These are phyloP conservation scores for Chlamydomonas sp. DNA, from an alignment of 139 green algal species.

Conservation along the genomic window DNA sequence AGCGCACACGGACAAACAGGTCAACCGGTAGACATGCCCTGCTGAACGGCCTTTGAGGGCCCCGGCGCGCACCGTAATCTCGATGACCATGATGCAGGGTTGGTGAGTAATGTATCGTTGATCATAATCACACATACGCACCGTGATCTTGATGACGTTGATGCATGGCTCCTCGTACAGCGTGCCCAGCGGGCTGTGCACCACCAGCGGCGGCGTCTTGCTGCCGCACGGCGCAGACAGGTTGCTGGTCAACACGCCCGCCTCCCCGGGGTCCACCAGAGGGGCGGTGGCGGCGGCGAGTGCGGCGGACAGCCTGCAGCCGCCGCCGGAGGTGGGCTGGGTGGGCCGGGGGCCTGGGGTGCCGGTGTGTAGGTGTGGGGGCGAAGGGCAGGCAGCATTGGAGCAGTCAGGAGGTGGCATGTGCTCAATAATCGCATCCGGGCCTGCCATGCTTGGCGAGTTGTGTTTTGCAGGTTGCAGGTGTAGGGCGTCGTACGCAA, in stretches of 20 bases:
- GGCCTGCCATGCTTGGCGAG: too few relatives aligned
- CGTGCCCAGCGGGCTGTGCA: conserved; percentile 46
- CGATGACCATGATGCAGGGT: neutral
- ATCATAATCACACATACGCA: neutral
- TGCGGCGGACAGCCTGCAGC: neutral
- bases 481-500: too few relatives aligned
- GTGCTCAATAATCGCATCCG: too few relatives aligned
- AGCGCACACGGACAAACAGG: too few relatives aligned
- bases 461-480: too few relatives aligned
- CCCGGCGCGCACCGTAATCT: too few relatives aligned
- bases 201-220: conserved; percentile 40
- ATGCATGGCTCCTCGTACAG: conserved; percentile 59
- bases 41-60: too few relatives aligned
- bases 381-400: neutral
- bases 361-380: too few relatives aligned
- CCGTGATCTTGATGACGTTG: conserved; percentile 47
- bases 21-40: too few relatives aligned
- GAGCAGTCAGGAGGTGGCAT: too few relatives aligned
- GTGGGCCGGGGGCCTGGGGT: too few relatives aligned
- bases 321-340: too few relatives aligned
- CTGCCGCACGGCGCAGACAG: conserved; percentile 18
- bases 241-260: conserved; percentile 16
- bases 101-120: neutral
- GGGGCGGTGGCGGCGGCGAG: neutral
- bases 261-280: neutral